A percentile compares a stretch with the other conserved stretches of the same genome.
Conservation (phyloP, 83 land plant species). For the Diphasiastrum complanatum region DNA sequence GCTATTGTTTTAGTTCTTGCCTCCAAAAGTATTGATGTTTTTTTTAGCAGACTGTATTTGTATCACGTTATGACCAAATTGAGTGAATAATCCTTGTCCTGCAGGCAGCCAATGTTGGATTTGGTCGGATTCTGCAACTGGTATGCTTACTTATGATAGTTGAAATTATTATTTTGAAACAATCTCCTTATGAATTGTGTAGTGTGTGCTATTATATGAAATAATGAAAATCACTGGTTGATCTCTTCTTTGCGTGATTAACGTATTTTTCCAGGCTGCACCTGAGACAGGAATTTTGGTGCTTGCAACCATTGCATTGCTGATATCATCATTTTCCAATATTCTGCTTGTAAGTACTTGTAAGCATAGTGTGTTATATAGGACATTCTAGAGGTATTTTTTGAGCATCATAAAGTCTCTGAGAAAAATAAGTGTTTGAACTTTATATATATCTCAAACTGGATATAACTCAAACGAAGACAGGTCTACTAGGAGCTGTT, state of each 20-base stretch:
- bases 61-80: background rate
- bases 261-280: slow-evolving; percentile 53
- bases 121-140: slow-evolving; percentile 58
- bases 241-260: background rate
- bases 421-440: no score
- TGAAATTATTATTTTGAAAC: background rate
- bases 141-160: slow-evolving; percentile 30
- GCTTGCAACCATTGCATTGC: slow-evolving; percentile 69
- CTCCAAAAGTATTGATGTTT: background rate
- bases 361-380: no score
- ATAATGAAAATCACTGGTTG: background rate
- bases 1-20: background rate
- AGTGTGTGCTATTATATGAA: background rate
- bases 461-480: no score
- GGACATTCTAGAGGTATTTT: no score
- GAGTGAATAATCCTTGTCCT: slow-evolving; percentile 1
- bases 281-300: slow-evolving; percentile 71
- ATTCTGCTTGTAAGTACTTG: slow-evolving; percentile 65
- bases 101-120: slow-evolving; percentile 80
- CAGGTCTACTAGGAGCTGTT: no score
- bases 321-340: slow-evolving; percentile 70
- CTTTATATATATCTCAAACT: no score
- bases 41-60: background rate
- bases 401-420: no score
- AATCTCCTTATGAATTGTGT: background rate